Base-by-base conservation (phyloP, 2,329 filamentous ascomycete species). In the Neonectria magnoliae region DNA sequence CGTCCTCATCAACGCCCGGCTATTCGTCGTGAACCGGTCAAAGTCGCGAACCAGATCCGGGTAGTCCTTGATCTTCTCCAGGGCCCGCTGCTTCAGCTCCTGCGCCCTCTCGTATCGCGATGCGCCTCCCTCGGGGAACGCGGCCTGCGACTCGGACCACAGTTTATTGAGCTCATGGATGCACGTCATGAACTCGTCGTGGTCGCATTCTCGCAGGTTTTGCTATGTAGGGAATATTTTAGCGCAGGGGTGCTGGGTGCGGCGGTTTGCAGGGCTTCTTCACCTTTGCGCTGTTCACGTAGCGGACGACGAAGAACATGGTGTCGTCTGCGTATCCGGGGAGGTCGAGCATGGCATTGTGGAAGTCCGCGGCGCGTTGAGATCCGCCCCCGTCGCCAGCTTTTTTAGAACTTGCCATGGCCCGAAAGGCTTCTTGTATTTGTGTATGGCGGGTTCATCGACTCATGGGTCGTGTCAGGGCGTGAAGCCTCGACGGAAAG, bases 261-360 rank as follows among this genome's bases (percentile, higher is more conserved):
- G 22, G 6, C 29, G n/a, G 2, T 4, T 41, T 31, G 11, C 14
- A 31, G 5, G 41, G 20, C 18, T 45, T 27, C 18, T 45, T 27
- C 29, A 76, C 76, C 71, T 75, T 71, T 54, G 61, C 73, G 27
- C 60, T 55, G 25, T 52, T 41, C 2, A 70, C 60, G 47, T 76
- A 77, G 36, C 76, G 73, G 14, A 74, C 57, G 6, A 76, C 64
- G 42, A 74, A 76, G 53, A 77, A 66, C 66, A 77, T 69, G 25
- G 72, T 73, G 61, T 77, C 75, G 56, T 76, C 71, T 10, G 72
- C 73, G 41, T 77, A 77, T 18, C 71, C 74, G 1, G 75, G 71
- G 1, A 76, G 50, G 20, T 54, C 62, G 10, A 75, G 68, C 71
- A 76, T 71, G 41, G 72, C 70, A 9, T 73, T 64, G 60, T 67